Base-by-base conservation (phyloP, 805 yeast genomes). In the Sugiyamaella chiloensis region DNA sequence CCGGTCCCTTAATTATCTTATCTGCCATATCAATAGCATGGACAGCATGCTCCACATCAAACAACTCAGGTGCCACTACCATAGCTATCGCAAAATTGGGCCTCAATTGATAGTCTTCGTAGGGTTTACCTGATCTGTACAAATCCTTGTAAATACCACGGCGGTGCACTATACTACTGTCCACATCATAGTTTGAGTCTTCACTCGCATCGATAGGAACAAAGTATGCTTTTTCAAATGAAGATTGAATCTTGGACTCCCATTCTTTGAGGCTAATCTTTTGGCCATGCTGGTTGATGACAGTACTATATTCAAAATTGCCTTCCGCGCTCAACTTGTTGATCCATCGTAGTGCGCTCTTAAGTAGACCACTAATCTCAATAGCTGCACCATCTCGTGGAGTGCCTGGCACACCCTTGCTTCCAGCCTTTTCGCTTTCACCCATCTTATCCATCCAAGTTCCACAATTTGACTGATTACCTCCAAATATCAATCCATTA, bases 401-500 rank as follows among this genome's bases (percentile, higher is more conserved):
- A 0, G 98, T 91, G 1, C 98, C 99, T 1, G 99, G 99, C 29
- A 79, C 72, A n/a, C 99, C 99, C 57, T 83, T 85, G 50, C 80
- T 83, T 1, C 85, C 83, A 0, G 98, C 96, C 47, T 68, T 73
- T 29, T 66, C 80, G 60, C 96, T 86, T 69, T 93, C 98, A 21
- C 99, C 99, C 98, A 91, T 91, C 69, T 91, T 91, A 68, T 91
- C 99, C 96, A 90, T 91, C 99, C 99, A 91, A 0, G 99, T 93
- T 19, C 99, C 99, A 70, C 99, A 91, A 63, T 91, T 91, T 64
- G 69, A 79, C 65, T 86, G 96, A 42, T 87, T 86, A 1, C 99
- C 98, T 40, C 98, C 99, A 64, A 80, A 85, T 3, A 90, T 71
- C 24, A 93, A 69, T 1, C 99, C 99, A 9, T 86, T 89, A 0